Percentiles rank a stretch among this genome's conserved stretches.
phyloP scores from a whole-genome alignment of 2,329 filamentous ascomycete species.

The Metarhizium guizhouense region DNA sequence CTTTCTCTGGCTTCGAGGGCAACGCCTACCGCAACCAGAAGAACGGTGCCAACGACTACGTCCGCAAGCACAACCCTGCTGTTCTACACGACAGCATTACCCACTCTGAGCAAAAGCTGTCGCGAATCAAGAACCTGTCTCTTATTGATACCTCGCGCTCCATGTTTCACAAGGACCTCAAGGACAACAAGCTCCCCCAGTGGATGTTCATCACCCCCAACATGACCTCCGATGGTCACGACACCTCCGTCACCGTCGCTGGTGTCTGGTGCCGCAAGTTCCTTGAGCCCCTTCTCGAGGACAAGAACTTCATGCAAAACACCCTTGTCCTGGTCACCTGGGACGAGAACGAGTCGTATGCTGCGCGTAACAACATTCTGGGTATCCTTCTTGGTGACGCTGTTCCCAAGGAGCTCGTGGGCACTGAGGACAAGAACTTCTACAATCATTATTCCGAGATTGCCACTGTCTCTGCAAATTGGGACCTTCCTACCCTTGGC shows the following conservation, averaged over 20 bases:
- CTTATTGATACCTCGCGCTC: constrained; percentile 31
- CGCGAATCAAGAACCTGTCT: constrained; percentile 63
- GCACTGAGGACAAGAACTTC: constrained; percentile 59
- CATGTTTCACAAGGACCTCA: constrained; percentile 59
- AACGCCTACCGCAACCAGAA: constrained; percentile 52
- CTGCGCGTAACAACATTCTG: constrained; percentile 58
- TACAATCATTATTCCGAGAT: constrained; percentile 68
- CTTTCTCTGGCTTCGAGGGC: constrained; percentile 66
- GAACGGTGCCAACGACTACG: constrained; percentile 64
- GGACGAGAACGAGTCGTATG: constrained; percentile 68
- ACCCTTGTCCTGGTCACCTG: constrained; percentile 71
- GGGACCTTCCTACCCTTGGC: constrained; percentile 59
- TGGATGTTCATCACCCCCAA: constrained; percentile 65
- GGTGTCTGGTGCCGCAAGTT: constrained; percentile 61
- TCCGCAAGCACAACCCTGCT: constrained; percentile 69
- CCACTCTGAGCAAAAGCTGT: constrained; percentile 47
- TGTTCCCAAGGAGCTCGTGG: constrained; percentile 54
- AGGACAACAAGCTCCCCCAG: constrained; percentile 56
- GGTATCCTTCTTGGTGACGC: constrained; percentile 66
- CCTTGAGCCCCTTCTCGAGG: constrained; percentile 58
- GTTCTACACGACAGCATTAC: constrained; percentile 60
- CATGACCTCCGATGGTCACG: constrained; percentile 70
- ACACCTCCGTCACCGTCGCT: constrained; percentile 60
- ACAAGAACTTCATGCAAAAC: constrained; percentile 64
- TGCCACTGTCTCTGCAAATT: constrained; percentile 60